phyloP scores from a whole-genome alignment of 129 eudicot genomes.

The Flaveria robusta region DNA sequence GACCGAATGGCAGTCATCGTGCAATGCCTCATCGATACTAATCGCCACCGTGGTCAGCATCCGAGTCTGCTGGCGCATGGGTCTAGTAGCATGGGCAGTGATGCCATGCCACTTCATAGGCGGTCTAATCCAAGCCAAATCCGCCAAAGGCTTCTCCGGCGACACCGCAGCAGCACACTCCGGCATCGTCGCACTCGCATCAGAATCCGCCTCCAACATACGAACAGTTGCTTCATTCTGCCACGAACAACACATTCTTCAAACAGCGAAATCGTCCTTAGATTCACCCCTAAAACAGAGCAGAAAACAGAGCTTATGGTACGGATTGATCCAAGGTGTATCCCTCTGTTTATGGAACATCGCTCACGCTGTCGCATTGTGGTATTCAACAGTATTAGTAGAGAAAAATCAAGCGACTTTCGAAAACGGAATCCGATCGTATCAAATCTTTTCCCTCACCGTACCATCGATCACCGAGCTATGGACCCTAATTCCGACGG shows the following conservation, averaged over 20 bases:
- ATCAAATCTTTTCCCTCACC: slow-evolving; percentile 83
- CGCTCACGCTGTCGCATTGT: slow-evolving; percentile 81
- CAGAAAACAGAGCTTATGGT: slow-evolving; percentile 64
- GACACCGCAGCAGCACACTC: slow-evolving; percentile 61
- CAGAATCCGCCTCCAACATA: slow-evolving; percentile 71
- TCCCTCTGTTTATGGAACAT: slow-evolving; percentile 90
- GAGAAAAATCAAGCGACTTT: slow-evolving; percentile 61
- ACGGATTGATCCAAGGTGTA: slow-evolving; percentile 76
- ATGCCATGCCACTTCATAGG: slow-evolving; percentile 95
- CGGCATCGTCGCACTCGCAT: slow-evolving; percentile 62
- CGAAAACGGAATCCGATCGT: slow-evolving; percentile 63
- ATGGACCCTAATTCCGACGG: slow-evolving; percentile 84
- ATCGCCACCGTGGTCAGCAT: slow-evolving; percentile 79
- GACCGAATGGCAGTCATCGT: slow-evolving; percentile 89
- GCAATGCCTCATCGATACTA: slow-evolving; percentile 77
- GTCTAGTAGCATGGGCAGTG: slow-evolving; percentile 87
- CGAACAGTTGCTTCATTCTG: slow-evolving; percentile 72
- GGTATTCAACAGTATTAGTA: slow-evolving; percentile 77
- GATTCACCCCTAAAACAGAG: slow-evolving; percentile 42
- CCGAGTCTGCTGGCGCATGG: slow-evolving; percentile 79
- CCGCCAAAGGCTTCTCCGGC: slow-evolving; percentile 82
- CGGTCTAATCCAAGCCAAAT: slow-evolving; percentile 80
- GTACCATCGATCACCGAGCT: slow-evolving; percentile 85
- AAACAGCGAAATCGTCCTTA: slow-evolving; percentile 51
- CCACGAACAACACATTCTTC: slow-evolving; percentile 63